phyloP scores from a whole-genome alignment of 163 green algal species.

The Botryococcus braunii region DNA sequence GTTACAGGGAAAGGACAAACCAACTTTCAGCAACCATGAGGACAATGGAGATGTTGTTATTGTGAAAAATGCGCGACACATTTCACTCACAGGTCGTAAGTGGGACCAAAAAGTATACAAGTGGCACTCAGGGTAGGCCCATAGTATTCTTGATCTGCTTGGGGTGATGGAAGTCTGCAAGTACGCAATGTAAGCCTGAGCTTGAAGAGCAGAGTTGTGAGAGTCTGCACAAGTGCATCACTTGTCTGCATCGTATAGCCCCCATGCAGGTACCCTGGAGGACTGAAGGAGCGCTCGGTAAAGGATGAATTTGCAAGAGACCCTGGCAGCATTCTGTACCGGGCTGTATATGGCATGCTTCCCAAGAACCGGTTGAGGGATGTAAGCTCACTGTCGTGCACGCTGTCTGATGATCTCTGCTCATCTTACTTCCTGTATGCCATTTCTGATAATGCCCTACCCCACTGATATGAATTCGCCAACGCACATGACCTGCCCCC shows the following conservation, averaged over 20 bases:
- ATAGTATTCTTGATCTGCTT: no score
- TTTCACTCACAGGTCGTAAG: constrained; percentile 87
- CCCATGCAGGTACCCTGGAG: constrained; percentile 77
- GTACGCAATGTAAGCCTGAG: neutral
- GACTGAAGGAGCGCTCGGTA: constrained; percentile 76
- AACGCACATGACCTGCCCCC: no score
- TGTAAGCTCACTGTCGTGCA: no score
- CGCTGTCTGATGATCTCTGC: no score
- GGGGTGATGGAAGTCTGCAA: neutral
- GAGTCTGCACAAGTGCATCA: neutral
- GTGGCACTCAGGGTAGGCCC: constrained; percentile 82
- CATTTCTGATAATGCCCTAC: no score
- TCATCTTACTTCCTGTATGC: no score
- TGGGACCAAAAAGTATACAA: constrained; percentile 92
- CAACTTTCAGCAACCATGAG: constrained; percentile 69
- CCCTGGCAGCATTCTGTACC: constrained; percentile 60
- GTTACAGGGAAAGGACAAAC: constrained; percentile 95
- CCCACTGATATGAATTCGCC: no score
- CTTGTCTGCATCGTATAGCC: neutral
- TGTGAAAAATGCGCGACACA: constrained; percentile 86
- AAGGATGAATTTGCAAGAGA: constrained; percentile 64
- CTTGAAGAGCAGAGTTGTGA: no score
- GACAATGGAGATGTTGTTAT: constrained; percentile 89
- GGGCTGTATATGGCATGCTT: constrained; percentile 92
- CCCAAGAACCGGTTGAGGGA: constrained; percentile 90